Evolutionary conservation across 371 early-diverging fungal species (phyloP), one percentile per base, ranked within the genome.

Genomic region (Gilbertella persicaria): DNA sequence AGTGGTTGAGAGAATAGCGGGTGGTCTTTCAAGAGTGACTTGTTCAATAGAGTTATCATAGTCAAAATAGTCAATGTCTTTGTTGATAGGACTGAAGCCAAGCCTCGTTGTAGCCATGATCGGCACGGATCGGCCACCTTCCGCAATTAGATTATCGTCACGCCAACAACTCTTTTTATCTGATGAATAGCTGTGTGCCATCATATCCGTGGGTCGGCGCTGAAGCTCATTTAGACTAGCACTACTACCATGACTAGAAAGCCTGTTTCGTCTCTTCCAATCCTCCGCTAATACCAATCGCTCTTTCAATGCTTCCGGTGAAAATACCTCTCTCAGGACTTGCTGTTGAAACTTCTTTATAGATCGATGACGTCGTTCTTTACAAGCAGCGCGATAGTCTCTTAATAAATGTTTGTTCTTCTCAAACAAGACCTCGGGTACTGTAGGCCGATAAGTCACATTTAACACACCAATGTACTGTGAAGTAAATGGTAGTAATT

Each of bases 381-480:
- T 37, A 43, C 33, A 42, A 16, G 43, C 43, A 50, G 67, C 69
- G 14, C 53, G 58, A 71, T 73, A 73, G 46, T 73, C 53, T 25
- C 63, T 85, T 36, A 92, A 66, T 13, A 92, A 75, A 53, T 92
- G 93, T 26, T 82, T 68, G 51, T 93, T 92, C 55, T 92, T 84
- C 59, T 90, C 90, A 47, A 93, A 80, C 9, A 89, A 75, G 14
- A 93, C 88, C 64, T 82, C 85, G 2, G 89, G 89, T 1, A 82
- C 73, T 5, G 58, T 33, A 12, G 63, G 62, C 16, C 82, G 75
- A 57, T 91, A 94, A 3, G 91, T 91, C 49, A 97, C 95, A 64
- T 96, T 97, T 23, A 98, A 76, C 0, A 94, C 89, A 16, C 98
- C 97, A 57, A 96, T 71, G 64, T 95, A 98, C 30, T 87, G 88